Evolutionary conservation across 1,284 basidiomycete genomes (phyloP).

Genomic region (Irpex rosettiformis): DNA sequence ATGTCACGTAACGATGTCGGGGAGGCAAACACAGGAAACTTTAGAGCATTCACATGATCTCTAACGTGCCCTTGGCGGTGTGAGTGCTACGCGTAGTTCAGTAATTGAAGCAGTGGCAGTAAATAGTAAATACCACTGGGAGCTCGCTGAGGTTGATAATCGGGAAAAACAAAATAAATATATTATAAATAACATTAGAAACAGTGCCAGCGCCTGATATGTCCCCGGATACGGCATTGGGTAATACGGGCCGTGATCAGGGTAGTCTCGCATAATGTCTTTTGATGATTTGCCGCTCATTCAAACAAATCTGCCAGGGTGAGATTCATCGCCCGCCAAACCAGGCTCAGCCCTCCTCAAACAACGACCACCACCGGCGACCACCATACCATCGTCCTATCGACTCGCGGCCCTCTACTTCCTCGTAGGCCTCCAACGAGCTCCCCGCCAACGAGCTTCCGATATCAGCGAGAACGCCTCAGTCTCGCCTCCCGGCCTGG

Average conservation of each 20-base stretch:
- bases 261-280: no score
- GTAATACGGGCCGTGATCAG: neutral
- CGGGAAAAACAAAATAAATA: no score
- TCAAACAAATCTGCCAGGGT: conserved; percentile 1
- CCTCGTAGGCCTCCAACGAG: no score
- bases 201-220: conserved; percentile 18
- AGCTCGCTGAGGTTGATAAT: no score
- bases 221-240: conserved; percentile 10
- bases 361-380: conserved; percentile 2
- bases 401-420: neutral
- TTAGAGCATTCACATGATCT: neutral
- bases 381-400: neutral
- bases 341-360: no score
- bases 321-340: neutral
- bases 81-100: neutral
- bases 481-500: no score
- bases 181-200: no score
- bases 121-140: neutral
- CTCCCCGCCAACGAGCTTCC: no score
- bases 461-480: no score
- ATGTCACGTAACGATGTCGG: conserved; percentile 7
- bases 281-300: no score
- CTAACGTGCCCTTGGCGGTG: neutral
- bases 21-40: neutral
- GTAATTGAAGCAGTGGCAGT: neutral